Conservation (phyloP, 1,284 basidiomycete species). For the Cryptococcus sp. region DNA sequence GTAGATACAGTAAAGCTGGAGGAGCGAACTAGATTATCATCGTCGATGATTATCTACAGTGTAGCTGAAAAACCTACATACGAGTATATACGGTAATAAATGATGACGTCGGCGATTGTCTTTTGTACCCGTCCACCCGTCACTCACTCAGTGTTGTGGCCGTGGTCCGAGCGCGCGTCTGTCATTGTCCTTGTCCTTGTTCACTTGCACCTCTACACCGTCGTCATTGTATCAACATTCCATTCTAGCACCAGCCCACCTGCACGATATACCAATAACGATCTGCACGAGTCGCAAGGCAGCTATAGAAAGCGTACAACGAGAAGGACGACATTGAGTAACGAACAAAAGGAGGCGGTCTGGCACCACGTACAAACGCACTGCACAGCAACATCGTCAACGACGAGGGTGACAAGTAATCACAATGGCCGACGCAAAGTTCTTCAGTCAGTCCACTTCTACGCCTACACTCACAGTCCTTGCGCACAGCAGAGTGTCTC, state of each 20-base stretch:
- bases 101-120: slow-evolving; percentile 12
- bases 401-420: not conserved
- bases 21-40: not conserved
- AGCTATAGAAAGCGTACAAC: not conserved
- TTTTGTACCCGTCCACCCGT: not conserved
- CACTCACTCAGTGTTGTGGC: not conserved
- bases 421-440: slow-evolving; percentile 54
- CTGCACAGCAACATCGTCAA: not conserved
- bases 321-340: not conserved
- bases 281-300: not conserved
- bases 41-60: not conserved
- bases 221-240: not conserved
- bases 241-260: not conserved
- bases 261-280: not conserved
- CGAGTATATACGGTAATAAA: not conserved
- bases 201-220: not conserved
- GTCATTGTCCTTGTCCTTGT: not conserved
- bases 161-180: slow-evolving; percentile 2
- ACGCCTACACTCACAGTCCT: not conserved
- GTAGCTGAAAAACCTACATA: not conserved
- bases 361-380: too few relatives aligned
- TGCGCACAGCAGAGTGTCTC: not conserved
- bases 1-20: not conserved
- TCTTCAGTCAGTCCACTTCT: slow-evolving; percentile 46
- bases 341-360: too few relatives aligned